Evolutionary conservation across 2,329 filamentous ascomycete genomes (phyloP).

Genomic region (Nigrospora osmanthi): DNA sequence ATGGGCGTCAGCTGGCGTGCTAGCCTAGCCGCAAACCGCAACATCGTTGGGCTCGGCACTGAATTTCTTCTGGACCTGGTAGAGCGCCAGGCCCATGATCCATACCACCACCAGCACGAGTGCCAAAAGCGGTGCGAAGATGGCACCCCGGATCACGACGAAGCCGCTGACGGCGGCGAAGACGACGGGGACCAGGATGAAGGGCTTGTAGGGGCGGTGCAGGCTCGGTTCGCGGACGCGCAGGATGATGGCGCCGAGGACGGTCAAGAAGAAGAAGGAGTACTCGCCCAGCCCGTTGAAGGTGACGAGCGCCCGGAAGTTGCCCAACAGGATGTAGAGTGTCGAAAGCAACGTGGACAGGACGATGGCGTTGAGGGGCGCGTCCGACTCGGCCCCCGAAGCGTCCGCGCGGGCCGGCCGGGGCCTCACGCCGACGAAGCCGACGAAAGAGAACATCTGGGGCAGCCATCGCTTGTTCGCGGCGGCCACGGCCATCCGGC

Average conservation of each 20-base stretch:
- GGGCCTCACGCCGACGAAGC: constrained; percentile 26
- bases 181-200: constrained; percentile 37
- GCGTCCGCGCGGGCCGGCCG: constrained; percentile 3
- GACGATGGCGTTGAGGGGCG: constrained; percentile 45
- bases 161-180: constrained; percentile 53
- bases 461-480: constrained; percentile 29
- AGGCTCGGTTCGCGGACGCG: constrained; percentile 48
- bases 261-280: constrained; percentile 57
- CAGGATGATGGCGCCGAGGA: constrained; percentile 49
- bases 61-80: constrained; percentile 9
- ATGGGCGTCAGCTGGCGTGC: too few relatives aligned
- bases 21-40: too few relatives aligned
- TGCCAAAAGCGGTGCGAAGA: constrained; percentile 49
- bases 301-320: constrained; percentile 52
- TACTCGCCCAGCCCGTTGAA: constrained; percentile 54
- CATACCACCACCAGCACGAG: constrained; percentile 43
- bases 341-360: constrained; percentile 41
- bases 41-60: too few relatives aligned
- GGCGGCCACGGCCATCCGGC: constrained; percentile 53
- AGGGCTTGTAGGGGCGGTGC: constrained; percentile 46
- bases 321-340: constrained; percentile 52
- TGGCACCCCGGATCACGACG: constrained; percentile 49
- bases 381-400: constrained; percentile 28
- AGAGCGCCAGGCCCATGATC: constrained; percentile 37
- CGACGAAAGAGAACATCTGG: constrained; percentile 33